Conservation (phyloP, 257 asterid species). For the Verbascum thapsus region DNA sequence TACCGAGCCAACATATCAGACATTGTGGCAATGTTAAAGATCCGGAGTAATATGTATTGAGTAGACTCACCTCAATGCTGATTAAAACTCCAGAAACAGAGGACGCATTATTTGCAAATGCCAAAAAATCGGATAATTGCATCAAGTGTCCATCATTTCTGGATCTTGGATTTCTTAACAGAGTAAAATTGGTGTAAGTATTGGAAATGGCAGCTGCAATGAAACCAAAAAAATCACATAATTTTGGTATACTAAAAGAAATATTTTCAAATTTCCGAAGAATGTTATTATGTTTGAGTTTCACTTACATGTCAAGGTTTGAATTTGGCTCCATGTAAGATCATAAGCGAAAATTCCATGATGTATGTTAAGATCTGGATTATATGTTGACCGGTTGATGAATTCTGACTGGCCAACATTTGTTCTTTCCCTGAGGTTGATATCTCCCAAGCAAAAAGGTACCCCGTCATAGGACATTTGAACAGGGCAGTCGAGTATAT, state of each 20-base stretch:
- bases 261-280: constrained; percentile 20
- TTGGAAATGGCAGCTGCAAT: constrained; percentile 68
- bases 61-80: constrained; percentile 68
- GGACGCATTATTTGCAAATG: constrained; percentile 59
- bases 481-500: constrained; percentile 79
- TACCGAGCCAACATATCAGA: too few species aligned
- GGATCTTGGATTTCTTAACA: constrained; percentile 66
- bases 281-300: neutral
- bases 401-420: constrained; percentile 48
- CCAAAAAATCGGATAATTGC: constrained; percentile 67
- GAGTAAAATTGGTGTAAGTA: constrained; percentile 32
- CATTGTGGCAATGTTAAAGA: neutral
- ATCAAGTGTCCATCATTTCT: constrained; percentile 49
- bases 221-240: too few species aligned
- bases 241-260: too few species aligned
- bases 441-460: constrained; percentile 84
- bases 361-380: constrained; percentile 53
- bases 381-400: constrained; percentile 33
- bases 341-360: constrained; percentile 64
- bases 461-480: constrained; percentile 77
- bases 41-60: neutral
- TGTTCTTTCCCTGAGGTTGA: constrained; percentile 70
- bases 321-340: constrained; percentile 75
- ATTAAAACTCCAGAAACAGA: constrained; percentile 83
- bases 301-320: constrained; percentile 64